Conservation (phyloP, 1,284 basidiomycete genomes). For the Acaromyces ingoldii region DNA sequence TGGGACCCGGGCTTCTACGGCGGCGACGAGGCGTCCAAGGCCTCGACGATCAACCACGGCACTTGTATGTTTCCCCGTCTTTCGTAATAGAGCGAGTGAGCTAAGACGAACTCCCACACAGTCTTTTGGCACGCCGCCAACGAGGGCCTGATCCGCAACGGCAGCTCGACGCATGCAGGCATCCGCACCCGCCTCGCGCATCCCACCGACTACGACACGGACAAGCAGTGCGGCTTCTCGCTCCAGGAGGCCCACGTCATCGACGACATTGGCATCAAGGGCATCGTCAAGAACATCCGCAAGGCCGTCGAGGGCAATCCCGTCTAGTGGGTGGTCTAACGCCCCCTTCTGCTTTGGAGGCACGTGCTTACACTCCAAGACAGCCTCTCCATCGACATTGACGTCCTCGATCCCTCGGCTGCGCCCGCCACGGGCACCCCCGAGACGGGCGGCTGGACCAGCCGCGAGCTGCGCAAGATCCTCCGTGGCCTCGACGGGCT, state of each 20-base stretch:
- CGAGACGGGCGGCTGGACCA: conserved; percentile 74
- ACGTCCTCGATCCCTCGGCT: conserved; percentile 69
- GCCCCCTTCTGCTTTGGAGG: too few species aligned
- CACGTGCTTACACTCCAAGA: too few species aligned
- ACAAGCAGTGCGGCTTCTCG: conserved; percentile 53
- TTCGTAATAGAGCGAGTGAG: too few species aligned
- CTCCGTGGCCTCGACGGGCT: conserved; percentile 68
- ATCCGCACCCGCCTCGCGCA: conserved; percentile 64
- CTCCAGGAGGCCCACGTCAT: conserved; percentile 52
- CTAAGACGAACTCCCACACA: too few species aligned
- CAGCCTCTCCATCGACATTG: conserved; percentile 58
- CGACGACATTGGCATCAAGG: conserved; percentile 53
- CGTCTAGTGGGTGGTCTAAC: too few species aligned
- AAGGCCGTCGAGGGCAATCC: conserved; percentile 64
- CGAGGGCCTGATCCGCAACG: conserved; percentile 68
- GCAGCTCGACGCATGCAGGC: too few species aligned
- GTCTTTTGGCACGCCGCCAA: conserved; percentile 60
- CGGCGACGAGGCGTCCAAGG: too few species aligned
- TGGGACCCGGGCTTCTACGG: conserved; percentile 55
- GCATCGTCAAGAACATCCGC: conserved; percentile 53
- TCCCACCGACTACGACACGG: conserved; percentile 28
- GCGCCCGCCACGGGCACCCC: conserved; percentile 76
- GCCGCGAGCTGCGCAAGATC: conserved; percentile 71
- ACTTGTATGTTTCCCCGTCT: too few species aligned
- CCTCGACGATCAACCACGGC: conserved; percentile 39